Evolutionary conservation across 176 grass and related monocot genomes (phyloP), one percentile per base, ranked within the genome.

Genomic region (Luzula sylvatica): DNA sequence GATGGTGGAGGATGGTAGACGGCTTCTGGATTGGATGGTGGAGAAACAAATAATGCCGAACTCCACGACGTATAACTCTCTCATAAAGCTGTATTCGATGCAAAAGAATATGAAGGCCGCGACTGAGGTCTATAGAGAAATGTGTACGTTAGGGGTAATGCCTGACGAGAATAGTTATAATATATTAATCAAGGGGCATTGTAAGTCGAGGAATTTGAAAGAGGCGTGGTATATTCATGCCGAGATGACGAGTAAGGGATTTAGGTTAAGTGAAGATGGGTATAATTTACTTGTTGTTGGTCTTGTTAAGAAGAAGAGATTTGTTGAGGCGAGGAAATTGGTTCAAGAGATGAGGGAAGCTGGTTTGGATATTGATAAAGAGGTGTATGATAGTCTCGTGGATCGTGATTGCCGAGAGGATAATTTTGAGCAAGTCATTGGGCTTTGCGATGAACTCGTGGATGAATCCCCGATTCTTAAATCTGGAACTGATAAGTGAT

Each of bases 111-210:
- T 88, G 76, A 95, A 95, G 68, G 70, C 52, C 23, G 64, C 76
- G 46, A 88, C 83, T 11, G 73, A 88, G 65, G 70, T 95, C 46
- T 95, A 88, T 60, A 84, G 65, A 55, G 44, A 52, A 60, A 95
- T 88, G 89, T 18, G 49, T 20, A 39, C 29, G 29, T 8, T 35
- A 53, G 49, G 76, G 43, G 71, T 82, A 20, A 24, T 19, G 38
- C 73, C 80, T 8, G 75, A 88, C 70, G 83, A 88, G 53, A 88
- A 82, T 53, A 95, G 83, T 18, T 95, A 95, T 66, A 87, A 88
- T 61, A 95, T 88, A 72, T 82, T 95, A 73, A 58, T 95, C 48
- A 85, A 66, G 62, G 89, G 89, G 9, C 83, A 95, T 59, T 88
- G 73, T 29, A 95, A 82, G 44, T 74, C 83, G 32, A 85, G 89